Evolutionary conservation across 2,329 filamentous ascomycete genomes (phyloP), one percentile per base, ranked within the genome.

Genomic region (Scytalidium sp.): DNA sequence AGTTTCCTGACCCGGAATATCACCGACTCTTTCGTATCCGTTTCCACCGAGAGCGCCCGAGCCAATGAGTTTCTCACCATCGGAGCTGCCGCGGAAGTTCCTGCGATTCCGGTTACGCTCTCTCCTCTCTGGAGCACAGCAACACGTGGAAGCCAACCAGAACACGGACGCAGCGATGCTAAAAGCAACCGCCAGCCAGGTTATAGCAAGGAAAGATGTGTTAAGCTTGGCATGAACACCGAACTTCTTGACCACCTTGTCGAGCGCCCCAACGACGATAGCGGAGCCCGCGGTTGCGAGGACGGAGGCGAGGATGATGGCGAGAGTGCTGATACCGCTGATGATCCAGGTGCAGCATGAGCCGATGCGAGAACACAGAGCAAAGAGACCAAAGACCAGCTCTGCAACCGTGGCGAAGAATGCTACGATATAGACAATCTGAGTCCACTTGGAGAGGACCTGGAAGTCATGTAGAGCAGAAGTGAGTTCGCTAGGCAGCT

Each of bases 101-200:
- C 55, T 64, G 54, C 53, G 48, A 56, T 65, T 58, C 22, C 22
- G 25, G 13, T 29, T 36, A 15, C 22, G 32, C 21, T 51, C 58
- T 19, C 54, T 43, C 46, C 55, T 50, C 21, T 60, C 51, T 13
- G 56, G 20, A 2, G 54, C 58, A 78, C 92, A 96, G 83, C 92
- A 97, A 85, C 93, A 97, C 63, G 88, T 81, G 69, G 85, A 90
- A 68, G 95, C 83, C 64, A 92, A 74, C 93, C 94, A 97, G 85
- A 97, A 97, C 65, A 96, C 71, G 56, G 81, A 83, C 7, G 87
- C 86, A 40, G 70, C 88, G 27, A 94, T 66, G 54, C 87, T 85
- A 65, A 95, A 91, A 22, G 81, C 88, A 36, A 86, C 85, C 41
- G 85, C 85, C 52, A 97, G 75, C 90, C 92, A 97, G 60, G 87